A percentile compares a stretch with the other conserved stretches of the same genome.
Evolutionary conservation across 169 alveolate species (phyloP).

Genomic region (Eimeria sp.): DNA sequence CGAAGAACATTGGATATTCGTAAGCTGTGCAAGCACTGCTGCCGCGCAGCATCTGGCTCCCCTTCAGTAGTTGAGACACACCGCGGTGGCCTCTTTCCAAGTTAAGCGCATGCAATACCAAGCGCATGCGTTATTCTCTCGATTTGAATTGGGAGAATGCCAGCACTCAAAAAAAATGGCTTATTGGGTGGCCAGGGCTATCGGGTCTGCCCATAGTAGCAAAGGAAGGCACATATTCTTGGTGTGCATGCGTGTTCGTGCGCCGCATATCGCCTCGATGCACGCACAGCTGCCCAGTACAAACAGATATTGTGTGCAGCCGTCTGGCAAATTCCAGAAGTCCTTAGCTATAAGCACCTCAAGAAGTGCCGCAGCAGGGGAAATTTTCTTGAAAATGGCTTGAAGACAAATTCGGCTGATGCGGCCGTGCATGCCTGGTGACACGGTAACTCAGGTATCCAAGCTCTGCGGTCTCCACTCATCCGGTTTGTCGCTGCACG

Average conservation of each 20-base stretch:
- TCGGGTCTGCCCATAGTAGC: background rate
- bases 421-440: background rate
- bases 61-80: background rate
- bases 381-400: background rate
- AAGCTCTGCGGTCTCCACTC: conserved; percentile 65
- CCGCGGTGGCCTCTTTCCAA: background rate
- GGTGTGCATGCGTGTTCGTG: background rate
- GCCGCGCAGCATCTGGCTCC: background rate
- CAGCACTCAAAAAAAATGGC: background rate
- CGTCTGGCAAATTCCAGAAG: background rate
- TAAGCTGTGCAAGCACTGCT: background rate
- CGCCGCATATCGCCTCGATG: background rate
- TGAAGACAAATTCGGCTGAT: background rate
- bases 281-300: background rate
- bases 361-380: background rate
- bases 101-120: background rate
- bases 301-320: background rate
- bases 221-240: background rate
- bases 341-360: background rate
- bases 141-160: background rate
- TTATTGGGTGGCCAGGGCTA: background rate
- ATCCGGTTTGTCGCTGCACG: conserved; percentile 46
- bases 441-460: conserved; percentile 22
- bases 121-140: background rate
- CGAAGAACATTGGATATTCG: background rate